A percentile compares a stretch with the other conserved stretches of the same genome.
Evolutionary conservation across 495 filamentous ascomycete genomes (phyloP).

Genomic region (Daldinia concentrica): DNA sequence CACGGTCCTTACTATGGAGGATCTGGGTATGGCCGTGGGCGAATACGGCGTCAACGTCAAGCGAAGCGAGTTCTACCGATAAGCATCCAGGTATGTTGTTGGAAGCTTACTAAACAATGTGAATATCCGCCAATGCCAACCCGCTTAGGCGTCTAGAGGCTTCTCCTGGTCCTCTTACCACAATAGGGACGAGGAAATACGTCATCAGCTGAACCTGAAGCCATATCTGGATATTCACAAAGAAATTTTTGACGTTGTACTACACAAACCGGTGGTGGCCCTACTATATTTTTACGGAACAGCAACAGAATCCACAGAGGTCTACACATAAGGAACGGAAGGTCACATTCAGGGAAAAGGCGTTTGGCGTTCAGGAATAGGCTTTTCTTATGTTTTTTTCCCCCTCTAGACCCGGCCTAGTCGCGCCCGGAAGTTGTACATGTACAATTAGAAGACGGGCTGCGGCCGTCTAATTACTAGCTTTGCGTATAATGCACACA

Average conservation of each 20-base stretch:
- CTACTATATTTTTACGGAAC: neutral
- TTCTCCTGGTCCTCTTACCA: neutral
- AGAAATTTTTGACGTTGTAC: slow-evolving; percentile 7
- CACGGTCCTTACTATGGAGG: slow-evolving; percentile 98
- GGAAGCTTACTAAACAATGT: neutral
- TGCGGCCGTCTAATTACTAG: neutral
- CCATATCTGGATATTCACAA: slow-evolving; percentile 1
- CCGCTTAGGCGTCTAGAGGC: neutral
- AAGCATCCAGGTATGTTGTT: slow-evolving; percentile 41
- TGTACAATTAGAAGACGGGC: neutral
- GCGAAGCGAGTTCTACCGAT: slow-evolving; percentile 97
- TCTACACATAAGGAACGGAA: neutral
- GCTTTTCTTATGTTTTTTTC: slow-evolving; percentile 2
- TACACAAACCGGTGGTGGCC: neutral
- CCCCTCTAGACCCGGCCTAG: neutral
- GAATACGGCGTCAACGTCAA: slow-evolving; percentile 98
- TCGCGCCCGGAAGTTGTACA: neutral
- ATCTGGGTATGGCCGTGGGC: slow-evolving; percentile 94
- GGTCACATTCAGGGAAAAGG: slow-evolving; percentile 14
- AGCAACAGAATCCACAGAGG: neutral
- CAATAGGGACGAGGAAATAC: neutral
- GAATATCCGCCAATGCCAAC: neutral
- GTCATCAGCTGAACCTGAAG: neutral
- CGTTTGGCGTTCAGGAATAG: slow-evolving; percentile 32
- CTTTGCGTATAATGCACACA: neutral